These are phyloP conservation scores for Asterella californica DNA, from an alignment of 225 moss, liverwort and hornwort genomes.

Conservation along the genomic window DNA sequence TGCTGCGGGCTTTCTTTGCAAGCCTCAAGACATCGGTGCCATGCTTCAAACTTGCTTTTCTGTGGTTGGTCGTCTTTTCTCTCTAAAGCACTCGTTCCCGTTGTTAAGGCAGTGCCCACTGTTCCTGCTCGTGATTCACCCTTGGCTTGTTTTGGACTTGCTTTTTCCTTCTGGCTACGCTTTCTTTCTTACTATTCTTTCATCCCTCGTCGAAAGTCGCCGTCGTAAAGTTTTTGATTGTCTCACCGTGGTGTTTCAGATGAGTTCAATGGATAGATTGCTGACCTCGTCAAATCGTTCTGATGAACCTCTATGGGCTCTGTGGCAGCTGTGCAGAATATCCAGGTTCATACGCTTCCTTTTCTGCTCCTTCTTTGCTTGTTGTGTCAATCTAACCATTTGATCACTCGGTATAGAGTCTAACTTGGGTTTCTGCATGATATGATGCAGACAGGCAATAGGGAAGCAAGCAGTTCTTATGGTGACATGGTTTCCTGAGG, in stretches of 20 bases:
- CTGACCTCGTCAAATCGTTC: slow-evolving; percentile 55
- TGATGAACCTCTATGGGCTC: slow-evolving; percentile 66
- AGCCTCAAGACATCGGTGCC: slow-evolving; percentile 57
- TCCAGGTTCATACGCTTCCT: slow-evolving; percentile 50
- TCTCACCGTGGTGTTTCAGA: slow-evolving; percentile 38
- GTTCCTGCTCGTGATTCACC: no score
- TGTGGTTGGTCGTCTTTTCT: slow-evolving; percentile 53
- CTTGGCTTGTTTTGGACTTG: neutral
- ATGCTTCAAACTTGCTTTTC: slow-evolving; percentile 64
- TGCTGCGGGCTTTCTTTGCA: slow-evolving; percentile 67
- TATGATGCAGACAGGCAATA: slow-evolving; percentile 59
- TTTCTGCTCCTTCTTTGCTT: neutral
- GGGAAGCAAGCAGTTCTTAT: slow-evolving; percentile 75
- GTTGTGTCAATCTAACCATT: neutral
- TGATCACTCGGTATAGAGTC: neutral
- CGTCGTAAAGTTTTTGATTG: neutral
- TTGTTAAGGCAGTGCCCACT: neutral
- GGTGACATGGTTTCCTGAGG: slow-evolving; percentile 87
- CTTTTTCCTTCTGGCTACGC: neutral
- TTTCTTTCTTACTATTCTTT: neutral
- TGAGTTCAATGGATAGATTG: slow-evolving; percentile 73
- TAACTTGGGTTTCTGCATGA: neutral
- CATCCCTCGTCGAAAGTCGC: no score
- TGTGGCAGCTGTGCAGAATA: slow-evolving; percentile 79
- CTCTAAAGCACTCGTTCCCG: neutral